These are phyloP conservation scores for Colletotrichum sp. DNA, from an alignment of 2,329 filamentous ascomycete genomes.

Conservation along the genomic window DNA sequence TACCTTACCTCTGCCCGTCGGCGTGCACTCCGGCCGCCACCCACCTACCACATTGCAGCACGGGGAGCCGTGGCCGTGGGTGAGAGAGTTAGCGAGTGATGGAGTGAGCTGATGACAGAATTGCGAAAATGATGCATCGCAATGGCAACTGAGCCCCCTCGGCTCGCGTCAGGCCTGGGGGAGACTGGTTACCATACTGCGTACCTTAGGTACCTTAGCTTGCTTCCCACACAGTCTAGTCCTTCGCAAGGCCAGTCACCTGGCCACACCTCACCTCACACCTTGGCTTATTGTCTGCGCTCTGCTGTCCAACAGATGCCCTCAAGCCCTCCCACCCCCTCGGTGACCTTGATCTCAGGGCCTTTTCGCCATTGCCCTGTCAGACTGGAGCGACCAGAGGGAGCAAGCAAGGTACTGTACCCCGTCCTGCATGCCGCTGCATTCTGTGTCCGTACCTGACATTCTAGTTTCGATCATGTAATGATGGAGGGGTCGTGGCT, in stretches of 20 bases:
- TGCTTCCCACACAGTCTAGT: not conserved
- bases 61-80: not conserved
- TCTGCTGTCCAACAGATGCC: not conserved
- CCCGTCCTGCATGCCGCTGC: not conserved
- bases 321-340: not conserved
- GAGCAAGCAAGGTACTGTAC: not conserved
- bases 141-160: not conserved
- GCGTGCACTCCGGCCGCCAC: not conserved
- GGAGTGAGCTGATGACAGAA: slow-evolving; percentile 20
- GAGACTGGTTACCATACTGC: not conserved
- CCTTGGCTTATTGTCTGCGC: not conserved
- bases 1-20: not conserved
- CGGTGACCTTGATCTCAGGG: not conserved
- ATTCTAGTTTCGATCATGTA: slow-evolving; percentile 19
- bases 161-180: slow-evolving; percentile 2
- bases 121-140: slow-evolving; percentile 19
- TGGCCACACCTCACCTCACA: slow-evolving; percentile 7
- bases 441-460: slow-evolving; percentile 18
- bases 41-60: not conserved
- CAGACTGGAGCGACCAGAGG: not conserved
- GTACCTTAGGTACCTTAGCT: not conserved
- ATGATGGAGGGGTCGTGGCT: slow-evolving; percentile 9
- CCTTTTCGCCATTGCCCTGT: not conserved
- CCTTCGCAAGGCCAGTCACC: slow-evolving; percentile 3
- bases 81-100: not conserved